Evolutionary conservation across 1,284 basidiomycete species (phyloP), one percentile per base, ranked within the genome.

Genomic region (Sporisorium iseilematis-ciliati): DNA sequence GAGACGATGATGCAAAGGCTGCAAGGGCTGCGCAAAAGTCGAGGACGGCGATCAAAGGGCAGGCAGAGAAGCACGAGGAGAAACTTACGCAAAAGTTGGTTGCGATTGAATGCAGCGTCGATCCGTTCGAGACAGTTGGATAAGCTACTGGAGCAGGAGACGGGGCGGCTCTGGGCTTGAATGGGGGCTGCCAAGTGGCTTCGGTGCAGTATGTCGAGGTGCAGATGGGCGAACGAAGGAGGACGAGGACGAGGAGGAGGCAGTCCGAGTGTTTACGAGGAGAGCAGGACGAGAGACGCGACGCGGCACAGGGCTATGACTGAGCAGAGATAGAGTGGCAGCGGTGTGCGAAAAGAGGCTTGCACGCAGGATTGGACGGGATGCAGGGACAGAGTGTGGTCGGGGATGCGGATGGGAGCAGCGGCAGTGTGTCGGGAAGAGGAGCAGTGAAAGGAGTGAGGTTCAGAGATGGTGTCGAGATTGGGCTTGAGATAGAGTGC

Each of bases 21-120:
- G 55, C 57, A 51, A 55, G 61, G 42, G 45, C 11, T 43, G 52
- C 55, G 31, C 20, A 8, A 29, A 35, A 20, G 31, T 29, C n/a
- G n/a, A 16, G 29, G 43, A 31, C 21, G 50, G 29, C 23, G 53
- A 57, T 38, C 45, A n/a, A 29, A 21, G 29, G 53, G 25, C n/a
- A 20, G 49, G 33, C n/a, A 20, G 49, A 25, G 26, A 40, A 21
- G 49, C 29, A 38, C 31, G 7, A 35, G 31, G 55, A 4, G 57
- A 45, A 57, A 65, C 62, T 65, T 71, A 65, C 62, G 55, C 54
- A 65, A 56, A 61, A 55, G 52, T n/a, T n/a, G 18, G 57, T 43
- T 18, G 45, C 49, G 54, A 58, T 48, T 54, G 57, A 48, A 67
- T 74, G 71, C 71, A 74, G 65, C 49, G 71, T 62, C 59, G 65